Evolutionary conservation across 305 asterid species (phyloP).

Genomic region (Vinca major): DNA sequence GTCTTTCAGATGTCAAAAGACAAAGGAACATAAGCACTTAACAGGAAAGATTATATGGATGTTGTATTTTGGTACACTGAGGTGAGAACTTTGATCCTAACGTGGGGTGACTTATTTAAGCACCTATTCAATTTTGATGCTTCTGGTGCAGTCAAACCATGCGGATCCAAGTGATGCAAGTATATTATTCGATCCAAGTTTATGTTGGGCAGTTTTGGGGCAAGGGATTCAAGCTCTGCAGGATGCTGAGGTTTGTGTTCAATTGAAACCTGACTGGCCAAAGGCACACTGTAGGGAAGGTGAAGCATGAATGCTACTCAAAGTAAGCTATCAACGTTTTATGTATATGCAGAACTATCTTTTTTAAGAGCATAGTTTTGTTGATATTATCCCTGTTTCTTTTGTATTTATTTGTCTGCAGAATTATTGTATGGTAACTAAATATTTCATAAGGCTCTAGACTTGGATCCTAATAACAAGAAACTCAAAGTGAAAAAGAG

Average conservation of each 20-base stretch:
- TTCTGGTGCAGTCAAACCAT: conserved; percentile 20
- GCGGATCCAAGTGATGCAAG: conserved; percentile 17
- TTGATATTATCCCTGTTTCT: no score
- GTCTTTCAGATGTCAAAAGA: neutral
- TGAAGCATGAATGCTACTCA: conserved; percentile 19
- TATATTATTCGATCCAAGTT: conserved; percentile 24
- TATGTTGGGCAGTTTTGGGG: conserved; percentile 17
- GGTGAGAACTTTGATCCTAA: conserved; percentile 1
- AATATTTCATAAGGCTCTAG: no score
- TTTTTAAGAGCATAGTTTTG: no score
- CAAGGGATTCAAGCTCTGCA: conserved; percentile 16
- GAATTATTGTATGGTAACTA: no score
- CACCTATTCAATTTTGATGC: neutral
- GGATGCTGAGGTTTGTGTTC: conserved; percentile 29
- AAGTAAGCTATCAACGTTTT: neutral
- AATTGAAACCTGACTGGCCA: conserved; percentile 20
- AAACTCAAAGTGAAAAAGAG: no score
- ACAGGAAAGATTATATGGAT: conserved; percentile 3
- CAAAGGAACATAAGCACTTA: conserved; percentile 16
- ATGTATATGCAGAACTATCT: no score
- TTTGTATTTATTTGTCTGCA: no score
- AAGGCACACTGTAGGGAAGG: conserved; percentile 34
- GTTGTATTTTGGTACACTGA: conserved; percentile 21
- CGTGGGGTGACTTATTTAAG: neutral
- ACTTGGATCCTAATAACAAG: no score